A percentile compares a stretch with the other conserved stretches of the same genome.
These are phyloP conservation scores for Candida schatavii DNA, from an alignment of 805 yeast species.

Conservation along the genomic window DNA sequence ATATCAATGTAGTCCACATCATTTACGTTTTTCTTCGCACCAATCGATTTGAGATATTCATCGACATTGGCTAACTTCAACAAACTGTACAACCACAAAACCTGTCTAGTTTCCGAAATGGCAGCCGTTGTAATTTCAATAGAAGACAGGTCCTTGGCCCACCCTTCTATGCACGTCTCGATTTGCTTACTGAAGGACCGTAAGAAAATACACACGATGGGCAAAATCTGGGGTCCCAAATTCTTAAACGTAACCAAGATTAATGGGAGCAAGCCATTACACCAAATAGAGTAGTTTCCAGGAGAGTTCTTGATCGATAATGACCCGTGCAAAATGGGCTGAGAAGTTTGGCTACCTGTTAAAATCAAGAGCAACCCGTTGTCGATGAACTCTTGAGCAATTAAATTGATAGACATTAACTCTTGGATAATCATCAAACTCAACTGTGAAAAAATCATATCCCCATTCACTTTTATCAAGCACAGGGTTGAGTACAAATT, in stretches of 20 bases:
- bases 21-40: conserved; percentile 6
- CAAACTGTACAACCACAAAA: conserved; percentile 61
- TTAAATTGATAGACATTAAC: conserved; percentile 53
- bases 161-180: conserved; percentile 56
- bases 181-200: conserved; percentile 66
- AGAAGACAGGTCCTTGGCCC: conserved; percentile 59
- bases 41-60: conserved; percentile 33
- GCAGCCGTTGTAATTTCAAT: conserved; percentile 35
- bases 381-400: conserved; percentile 65
- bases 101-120: conserved; percentile 48
- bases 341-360: conserved; percentile 71
- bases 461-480: conserved; percentile 54
- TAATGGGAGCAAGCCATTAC: conserved; percentile 74
- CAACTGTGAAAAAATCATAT: conserved; percentile 69
- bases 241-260: conserved; percentile 56
- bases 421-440: conserved; percentile 68
- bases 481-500: conserved; percentile 70
- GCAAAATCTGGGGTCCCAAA: conserved; percentile 60
- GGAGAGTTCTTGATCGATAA: conserved; percentile 51
- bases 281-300: conserved; percentile 75
- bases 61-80: conserved; percentile 53
- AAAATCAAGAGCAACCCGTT: conserved; percentile 64
- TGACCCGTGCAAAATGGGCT: conserved; percentile 63
- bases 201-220: conserved; percentile 64
- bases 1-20: conserved; percentile 22